Evolutionary conservation across 768 basidiomycete genomes (phyloP), one percentile per base, ranked within the genome.

Genomic region (Mycena kentingensis): DNA sequence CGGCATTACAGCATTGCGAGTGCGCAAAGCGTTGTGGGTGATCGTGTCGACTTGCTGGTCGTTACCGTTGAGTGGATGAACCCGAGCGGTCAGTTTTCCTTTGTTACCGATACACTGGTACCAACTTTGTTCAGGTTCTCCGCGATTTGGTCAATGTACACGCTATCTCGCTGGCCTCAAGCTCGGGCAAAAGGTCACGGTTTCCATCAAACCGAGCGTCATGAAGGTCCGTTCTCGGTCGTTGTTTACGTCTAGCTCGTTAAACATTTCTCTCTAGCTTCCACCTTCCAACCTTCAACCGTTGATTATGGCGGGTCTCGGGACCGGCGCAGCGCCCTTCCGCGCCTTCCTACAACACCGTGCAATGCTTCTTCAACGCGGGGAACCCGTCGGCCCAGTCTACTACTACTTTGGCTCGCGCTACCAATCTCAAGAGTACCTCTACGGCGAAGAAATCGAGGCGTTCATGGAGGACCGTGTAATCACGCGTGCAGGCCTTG

Each of bases 351-450:
- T 98, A 55, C 97, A 99, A 69, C 86, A 99, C 70, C 87, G 96
- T 51, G 93, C 93, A 6, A 84, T 79, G 80, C 86, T 94, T 51
- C 77, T 81, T 26, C 70, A 83, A 26, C 85, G 90, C 65, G 87
- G 88, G 24, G 74, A 87, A 58, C 78, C 88, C 45, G 83, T 97
- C 52, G 97, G 97, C 0, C 96, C 96, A 2, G 82, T 93, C 10
- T 87, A 98, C 68, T 98, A 99, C 77, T 99, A 99, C 79, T 99
- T 99, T 67, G 97, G 97, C 50, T 94, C 96, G 51, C 91, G 97
- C 51, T 88, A 98, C 69, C 90, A 91, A 68, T 88, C 89, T 25
- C 85, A 93, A 63, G 97, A 99, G 68, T 99, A 94, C 70, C 87
- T 99, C 28, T 99, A 99, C 68, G 93, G 93, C 47, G 91, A 93